Evolutionary conservation across 306 rosid genomes (phyloP), one percentile per base, ranked within the genome.

Genomic region (Glycyrrhiza uralensis): DNA sequence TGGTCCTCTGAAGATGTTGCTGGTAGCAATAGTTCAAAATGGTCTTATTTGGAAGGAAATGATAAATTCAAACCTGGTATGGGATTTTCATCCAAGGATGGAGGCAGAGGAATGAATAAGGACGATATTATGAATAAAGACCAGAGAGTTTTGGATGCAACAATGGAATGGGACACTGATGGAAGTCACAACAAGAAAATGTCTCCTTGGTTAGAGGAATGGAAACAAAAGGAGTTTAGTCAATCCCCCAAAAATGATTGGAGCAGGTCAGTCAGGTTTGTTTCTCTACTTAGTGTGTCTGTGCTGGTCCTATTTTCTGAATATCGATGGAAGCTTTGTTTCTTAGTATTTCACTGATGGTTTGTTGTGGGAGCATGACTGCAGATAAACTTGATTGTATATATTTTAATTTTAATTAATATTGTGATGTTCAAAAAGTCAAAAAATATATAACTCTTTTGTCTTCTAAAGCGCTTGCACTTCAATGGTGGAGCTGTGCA

Each of bases 151-250:
- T 42, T 67, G 50, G 88, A 85, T 63, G 71, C 78, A 76, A 55
- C 85, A 60, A 62, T 78, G 76, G 87, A 81, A 49, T 87, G 90
- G 90, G 92, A 91, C 24, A 82, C 36, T 8, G 97, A 87, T 73
- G 89, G 50, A 77, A 80, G 76, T 82, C 86, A 87, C 50, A 15
- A 56, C 77, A 79, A 80, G 47, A 83, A 81, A 76, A 85, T 85
- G 83, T 93, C 98, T 78, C 97, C 93, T 68, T 89, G 88, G 69
- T 80, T 81, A 29, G 91, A 89, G 72, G 96, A 85, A 70, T 79
- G 97, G 97, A 80, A 82, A 77, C 80, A 76, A 10, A 87, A 72
- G 75, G 77, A 79, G 52, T 81, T n/a, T 41, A 89, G 87, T 71
- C 90, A 54, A 69, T 91, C 96, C 62, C 96, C 94, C 23, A 82